phyloP scores from a whole-genome alignment of 768 basidiomycete genomes.

The Amanita thiersii region DNA sequence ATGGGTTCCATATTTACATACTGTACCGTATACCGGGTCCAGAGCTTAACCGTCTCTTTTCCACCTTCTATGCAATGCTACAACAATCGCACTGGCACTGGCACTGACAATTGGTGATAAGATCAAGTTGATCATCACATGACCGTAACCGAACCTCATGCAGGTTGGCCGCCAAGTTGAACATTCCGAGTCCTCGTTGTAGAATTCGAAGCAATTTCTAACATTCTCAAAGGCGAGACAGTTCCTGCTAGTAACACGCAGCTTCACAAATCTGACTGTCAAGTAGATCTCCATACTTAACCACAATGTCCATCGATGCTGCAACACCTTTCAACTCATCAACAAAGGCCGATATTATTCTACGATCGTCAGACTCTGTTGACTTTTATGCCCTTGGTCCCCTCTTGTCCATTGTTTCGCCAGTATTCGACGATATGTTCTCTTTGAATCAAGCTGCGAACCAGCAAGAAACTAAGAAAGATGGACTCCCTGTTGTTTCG shows the following conservation, averaged over 20 bases:
- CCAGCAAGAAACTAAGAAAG: neutral
- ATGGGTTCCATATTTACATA: no score
- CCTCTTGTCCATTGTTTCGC: constrained; percentile 20
- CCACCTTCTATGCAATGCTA: no score
- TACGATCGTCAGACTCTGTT: constrained; percentile 19
- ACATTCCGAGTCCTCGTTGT: neutral
- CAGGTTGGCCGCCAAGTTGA: no score
- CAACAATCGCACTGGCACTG: no score
- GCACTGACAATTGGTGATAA: no score
- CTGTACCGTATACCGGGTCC: no score
- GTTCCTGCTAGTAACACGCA: no score
- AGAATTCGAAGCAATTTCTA: neutral
- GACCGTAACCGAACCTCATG: no score
- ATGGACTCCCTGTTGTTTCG: constrained; percentile 7
- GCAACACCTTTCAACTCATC: neutral
- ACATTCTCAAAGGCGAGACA: constrained; percentile 1
- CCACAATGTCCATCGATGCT: neutral
- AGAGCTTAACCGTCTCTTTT: no score
- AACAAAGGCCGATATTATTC: constrained; percentile 15
- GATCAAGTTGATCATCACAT: no score
- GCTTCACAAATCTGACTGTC: neutral
- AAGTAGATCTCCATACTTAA: neutral
- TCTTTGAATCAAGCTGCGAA: constrained; percentile 14
- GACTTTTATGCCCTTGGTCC: constrained; percentile 20
- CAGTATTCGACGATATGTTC: constrained; percentile 24